Percentiles rank a stretch among this genome's conserved stretches.
Conservation (phyloP, 2,329 filamentous ascomycete genomes). For the Fusarium nurragi region DNA sequence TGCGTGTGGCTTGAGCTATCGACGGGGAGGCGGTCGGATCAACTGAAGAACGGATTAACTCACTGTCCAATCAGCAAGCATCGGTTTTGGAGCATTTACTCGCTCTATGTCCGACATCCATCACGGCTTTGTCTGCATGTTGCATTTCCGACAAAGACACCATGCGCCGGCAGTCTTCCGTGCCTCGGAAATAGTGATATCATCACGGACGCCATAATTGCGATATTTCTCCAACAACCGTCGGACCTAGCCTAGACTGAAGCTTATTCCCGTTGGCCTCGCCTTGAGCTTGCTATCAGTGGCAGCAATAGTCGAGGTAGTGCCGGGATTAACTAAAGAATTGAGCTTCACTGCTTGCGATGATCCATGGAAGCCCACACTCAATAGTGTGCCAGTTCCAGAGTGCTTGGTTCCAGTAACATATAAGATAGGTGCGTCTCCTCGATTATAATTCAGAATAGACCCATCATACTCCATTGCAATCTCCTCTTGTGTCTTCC, state of each 20-base stretch:
- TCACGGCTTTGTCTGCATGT: constrained; percentile 17
- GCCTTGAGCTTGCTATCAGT: not conserved
- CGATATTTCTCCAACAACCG: constrained; percentile 1
- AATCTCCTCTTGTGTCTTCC: not conserved
- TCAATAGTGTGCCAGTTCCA: not conserved
- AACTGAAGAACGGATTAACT: constrained; percentile 29
- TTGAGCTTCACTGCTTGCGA: not conserved
- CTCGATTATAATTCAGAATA: not conserved
- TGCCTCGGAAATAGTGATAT: constrained; percentile 16
- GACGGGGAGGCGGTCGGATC: constrained; percentile 13
- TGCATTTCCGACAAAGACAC: constrained; percentile 25
- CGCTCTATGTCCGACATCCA: constrained; percentile 17
- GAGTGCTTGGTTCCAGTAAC: not conserved
- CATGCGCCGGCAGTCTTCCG: not conserved
- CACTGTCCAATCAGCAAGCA: not conserved
- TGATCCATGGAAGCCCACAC: not conserved
- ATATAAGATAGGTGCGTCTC: not conserved
- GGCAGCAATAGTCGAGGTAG: not conserved
- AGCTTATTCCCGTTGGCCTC: not conserved
- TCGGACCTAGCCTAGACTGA: not conserved
- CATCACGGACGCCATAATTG: constrained; percentile 17
- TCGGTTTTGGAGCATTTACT: constrained; percentile 41
- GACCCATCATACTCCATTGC: not conserved
- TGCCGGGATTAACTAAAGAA: constrained; percentile 10
- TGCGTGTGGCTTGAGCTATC: constrained; percentile 30